phyloP scores from a whole-genome alignment of 805 yeast species.

The Scheffersomyces stipitis region DNA sequence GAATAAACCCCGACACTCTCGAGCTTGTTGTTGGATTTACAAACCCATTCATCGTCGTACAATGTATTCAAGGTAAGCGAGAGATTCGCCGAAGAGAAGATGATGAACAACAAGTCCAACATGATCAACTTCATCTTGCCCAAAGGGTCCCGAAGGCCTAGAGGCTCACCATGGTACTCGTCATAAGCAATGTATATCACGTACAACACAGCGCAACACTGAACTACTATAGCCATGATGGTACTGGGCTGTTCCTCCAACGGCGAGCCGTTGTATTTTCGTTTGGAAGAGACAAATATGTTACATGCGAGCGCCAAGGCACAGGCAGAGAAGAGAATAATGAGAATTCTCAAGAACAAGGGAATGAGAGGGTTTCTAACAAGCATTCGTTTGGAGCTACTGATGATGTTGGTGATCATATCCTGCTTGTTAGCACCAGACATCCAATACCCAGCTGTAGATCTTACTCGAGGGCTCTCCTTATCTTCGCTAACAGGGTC shows the following conservation, averaged over 20 bases:
- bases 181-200: slow-evolving; percentile 81
- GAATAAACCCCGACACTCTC: slow-evolving; percentile 17
- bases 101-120: slow-evolving; percentile 82
- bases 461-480: slow-evolving; percentile 37
- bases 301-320: slow-evolving; percentile 74
- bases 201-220: slow-evolving; percentile 74
- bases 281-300: slow-evolving; percentile 45
- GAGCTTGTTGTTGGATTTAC: slow-evolving; percentile 19
- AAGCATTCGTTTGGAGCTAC: slow-evolving; percentile 57
- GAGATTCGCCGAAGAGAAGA: slow-evolving; percentile 84
- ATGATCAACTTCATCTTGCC: slow-evolving; percentile 80
- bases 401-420: slow-evolving; percentile 63
- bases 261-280: slow-evolving; percentile 30
- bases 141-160: slow-evolving; percentile 83
- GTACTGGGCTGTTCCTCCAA: slow-evolving; percentile 83
- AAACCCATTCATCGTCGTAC: slow-evolving; percentile 82
- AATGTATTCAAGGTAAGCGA: slow-evolving; percentile 83
- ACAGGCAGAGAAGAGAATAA: slow-evolving; percentile 52
- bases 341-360: slow-evolving; percentile 58
- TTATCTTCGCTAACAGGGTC: too few relatives aligned
- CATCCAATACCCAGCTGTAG: slow-evolving; percentile 70
- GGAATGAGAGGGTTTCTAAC: slow-evolving; percentile 82
- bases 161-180: slow-evolving; percentile 88
- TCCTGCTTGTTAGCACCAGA: slow-evolving; percentile 59
- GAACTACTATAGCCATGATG: slow-evolving; percentile 87